A percentile compares a stretch with the other conserved stretches of the same genome.
phyloP scores from a whole-genome alignment of 768 basidiomycete genomes.

The Hypsizygus marmoreus region DNA sequence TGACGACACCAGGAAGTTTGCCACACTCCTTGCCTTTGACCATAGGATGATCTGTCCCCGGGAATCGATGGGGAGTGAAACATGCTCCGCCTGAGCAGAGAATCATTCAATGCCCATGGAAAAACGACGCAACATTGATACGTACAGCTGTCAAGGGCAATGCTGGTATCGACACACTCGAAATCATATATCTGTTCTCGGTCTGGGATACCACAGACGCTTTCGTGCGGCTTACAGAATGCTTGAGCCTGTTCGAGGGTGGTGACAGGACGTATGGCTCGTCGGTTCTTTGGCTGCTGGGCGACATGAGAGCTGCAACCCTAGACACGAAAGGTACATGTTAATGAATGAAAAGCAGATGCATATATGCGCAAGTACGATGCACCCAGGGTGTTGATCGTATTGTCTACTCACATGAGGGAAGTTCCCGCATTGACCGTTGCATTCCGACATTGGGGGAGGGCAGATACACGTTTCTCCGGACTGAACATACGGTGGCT shows the following conservation, averaged over 20 bases:
- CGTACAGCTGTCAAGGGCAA: slow-evolving; percentile 42
- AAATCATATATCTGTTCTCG: slow-evolving; percentile 27
- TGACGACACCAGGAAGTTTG: slow-evolving; percentile 25
- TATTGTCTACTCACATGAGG: slow-evolving; percentile 29
- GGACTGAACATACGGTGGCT: slow-evolving; percentile 14
- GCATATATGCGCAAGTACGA: slow-evolving; percentile 2
- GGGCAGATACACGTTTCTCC: slow-evolving; percentile 37
- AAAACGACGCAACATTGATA: not conserved
- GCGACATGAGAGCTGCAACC: slow-evolving; percentile 42
- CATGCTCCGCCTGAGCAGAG: slow-evolving; percentile 42
- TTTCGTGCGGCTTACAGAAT: slow-evolving; percentile 28
- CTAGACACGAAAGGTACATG: slow-evolving; percentile 23
- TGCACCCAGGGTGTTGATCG: no score
- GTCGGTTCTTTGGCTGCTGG: slow-evolving; percentile 16
- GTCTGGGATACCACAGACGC: slow-evolving; percentile 40
- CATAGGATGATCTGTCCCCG: slow-evolving; percentile 13
- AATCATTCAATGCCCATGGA: not conserved
- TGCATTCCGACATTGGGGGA: slow-evolving; percentile 36
- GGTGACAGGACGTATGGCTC: slow-evolving; percentile 16
- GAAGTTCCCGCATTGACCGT: slow-evolving; percentile 39
- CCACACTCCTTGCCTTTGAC: slow-evolving; percentile 30
- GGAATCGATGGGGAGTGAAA: slow-evolving; percentile 34
- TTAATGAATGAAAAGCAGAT: slow-evolving; percentile 1
- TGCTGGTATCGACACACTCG: slow-evolving; percentile 40
- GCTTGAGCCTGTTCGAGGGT: slow-evolving; percentile 31